Conservation (phyloP, 140 eudicot genomes). For the Stevia rebaudiana region DNA sequence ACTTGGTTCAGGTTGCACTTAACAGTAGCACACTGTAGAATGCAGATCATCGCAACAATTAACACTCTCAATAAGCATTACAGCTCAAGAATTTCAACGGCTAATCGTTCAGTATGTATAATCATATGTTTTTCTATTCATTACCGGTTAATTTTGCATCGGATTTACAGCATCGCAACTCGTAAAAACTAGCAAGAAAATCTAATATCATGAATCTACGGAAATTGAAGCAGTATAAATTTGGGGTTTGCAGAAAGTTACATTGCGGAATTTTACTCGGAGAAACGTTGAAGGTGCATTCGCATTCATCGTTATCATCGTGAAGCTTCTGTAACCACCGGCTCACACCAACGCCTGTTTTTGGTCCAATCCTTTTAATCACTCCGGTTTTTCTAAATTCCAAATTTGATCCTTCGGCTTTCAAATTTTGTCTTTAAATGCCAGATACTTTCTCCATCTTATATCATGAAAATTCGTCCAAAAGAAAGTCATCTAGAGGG, state of each 20-base stretch:
- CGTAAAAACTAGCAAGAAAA: neutral
- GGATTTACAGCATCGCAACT: slow-evolving; percentile 1
- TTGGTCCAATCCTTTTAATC: slow-evolving; percentile 26
- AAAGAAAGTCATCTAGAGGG: too few species aligned
- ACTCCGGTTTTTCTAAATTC: neutral
- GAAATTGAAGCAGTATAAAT: neutral
- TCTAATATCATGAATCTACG: neutral
- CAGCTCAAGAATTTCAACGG: neutral
- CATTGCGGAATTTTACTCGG: slow-evolving; percentile 15
- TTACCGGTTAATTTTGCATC: neutral
- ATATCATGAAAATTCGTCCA: neutral
- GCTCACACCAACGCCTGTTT: slow-evolving; percentile 7
- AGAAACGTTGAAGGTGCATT: slow-evolving; percentile 17
- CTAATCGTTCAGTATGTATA: neutral
- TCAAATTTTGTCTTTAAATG: neutral
- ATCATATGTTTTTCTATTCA: neutral
- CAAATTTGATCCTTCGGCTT: neutral
- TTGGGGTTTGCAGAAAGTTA: slow-evolving; percentile 20
- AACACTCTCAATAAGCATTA: neutral
- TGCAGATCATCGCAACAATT: neutral
- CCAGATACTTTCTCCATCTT: neutral
- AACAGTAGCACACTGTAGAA: slow-evolving; percentile 28
- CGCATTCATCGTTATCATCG: slow-evolving; percentile 27
- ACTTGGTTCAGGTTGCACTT: slow-evolving; percentile 19
- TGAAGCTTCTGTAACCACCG: slow-evolving; percentile 9